Conservation (phyloP, 1,284 basidiomycete genomes). For the Ceratobasidium sp. region DNA sequence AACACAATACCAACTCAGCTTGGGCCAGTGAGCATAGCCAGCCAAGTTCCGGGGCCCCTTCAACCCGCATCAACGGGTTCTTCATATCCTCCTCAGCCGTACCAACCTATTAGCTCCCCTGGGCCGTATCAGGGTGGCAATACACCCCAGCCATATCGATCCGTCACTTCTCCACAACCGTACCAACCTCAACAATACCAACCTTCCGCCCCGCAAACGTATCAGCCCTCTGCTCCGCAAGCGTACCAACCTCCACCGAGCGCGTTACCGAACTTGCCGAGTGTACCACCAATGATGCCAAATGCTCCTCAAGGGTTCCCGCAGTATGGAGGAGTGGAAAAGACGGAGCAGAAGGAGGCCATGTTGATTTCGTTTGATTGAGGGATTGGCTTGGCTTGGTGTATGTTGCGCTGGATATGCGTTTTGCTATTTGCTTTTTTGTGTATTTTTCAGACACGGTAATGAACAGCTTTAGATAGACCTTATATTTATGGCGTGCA, state of each 20-base stretch:
- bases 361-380: constrained; percentile 67
- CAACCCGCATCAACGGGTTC: constrained; percentile 20
- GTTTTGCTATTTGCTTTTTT: constrained; percentile 9
- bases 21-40: constrained; percentile 19
- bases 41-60: constrained; percentile 1
- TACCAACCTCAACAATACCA: constrained; percentile 46
- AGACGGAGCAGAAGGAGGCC: constrained; percentile 81
- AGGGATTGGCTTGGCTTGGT: too few species aligned
- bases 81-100: constrained; percentile 42
- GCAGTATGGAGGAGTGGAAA: constrained; percentile 58
- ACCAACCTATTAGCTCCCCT: constrained; percentile 47
- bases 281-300: constrained; percentile 72
- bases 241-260: constrained; percentile 34
- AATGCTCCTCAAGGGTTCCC: constrained; percentile 63
- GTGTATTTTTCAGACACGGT: constrained; percentile 32
- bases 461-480: constrained; percentile 12
- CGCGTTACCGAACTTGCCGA: constrained; percentile 70
- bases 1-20: constrained; percentile 13
- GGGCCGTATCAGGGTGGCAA: too few species aligned
- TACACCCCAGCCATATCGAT: constrained; percentile 51
- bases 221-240: constrained; percentile 49
- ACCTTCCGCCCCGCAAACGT: constrained; percentile 51
- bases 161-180: constrained; percentile 47
- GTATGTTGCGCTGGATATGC: background rate
- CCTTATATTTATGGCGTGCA: constrained; percentile 21